Base-by-base conservation (phyloP, 2,329 filamentous ascomycete genomes). In the Colletotrichum sp. region DNA sequence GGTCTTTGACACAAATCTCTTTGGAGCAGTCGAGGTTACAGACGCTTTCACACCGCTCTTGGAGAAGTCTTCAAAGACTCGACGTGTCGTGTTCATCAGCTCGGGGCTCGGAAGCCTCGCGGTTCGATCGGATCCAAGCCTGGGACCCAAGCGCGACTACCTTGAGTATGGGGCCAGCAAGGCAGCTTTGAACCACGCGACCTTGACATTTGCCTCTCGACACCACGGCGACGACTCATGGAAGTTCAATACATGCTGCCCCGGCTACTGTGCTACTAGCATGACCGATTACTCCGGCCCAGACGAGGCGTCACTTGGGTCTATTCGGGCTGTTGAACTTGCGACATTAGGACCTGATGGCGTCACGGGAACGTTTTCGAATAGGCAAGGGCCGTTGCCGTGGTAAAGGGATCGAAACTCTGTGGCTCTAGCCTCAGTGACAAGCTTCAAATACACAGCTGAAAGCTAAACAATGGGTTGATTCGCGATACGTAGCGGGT, bases 1-100 rank as follows among this genome's bases (percentile, higher is more conserved):
- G 4, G 88, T 92, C 79, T 88, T 93, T 81, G 89, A 93, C 66
- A 87, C 90, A 75, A 93, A 93, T 79, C 89, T 92, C 79, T 91
- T 90, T 72, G 91, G 91, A 5, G 81, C 91, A 1, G 80, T 92
- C 6, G 85, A 89, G 60, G 88, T 92, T 1, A 92, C 90, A 7
- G 86, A 84, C 8, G 85, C 85, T 6, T 83, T 83, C 3, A 75
- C 86, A 6, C 82, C 84, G 3, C 80, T 85, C 0, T 78, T 87
- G 77, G 80, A 84, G 1, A 67, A 78, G 3, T 75, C 75, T 0
- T n/a, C 59, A 30, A 71, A 71, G 30, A 66, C 67, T 1, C 66
- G 63, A 8, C 49, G 75, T 8, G 24, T 76, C 1, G 71, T 76
- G 5, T 75, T 76, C 4, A 32, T 76, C 6, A 75, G 75, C 36